Evolutionary conservation across 2,329 filamentous ascomycete species (phyloP).

Genomic region (Pyrenophora teres): DNA sequence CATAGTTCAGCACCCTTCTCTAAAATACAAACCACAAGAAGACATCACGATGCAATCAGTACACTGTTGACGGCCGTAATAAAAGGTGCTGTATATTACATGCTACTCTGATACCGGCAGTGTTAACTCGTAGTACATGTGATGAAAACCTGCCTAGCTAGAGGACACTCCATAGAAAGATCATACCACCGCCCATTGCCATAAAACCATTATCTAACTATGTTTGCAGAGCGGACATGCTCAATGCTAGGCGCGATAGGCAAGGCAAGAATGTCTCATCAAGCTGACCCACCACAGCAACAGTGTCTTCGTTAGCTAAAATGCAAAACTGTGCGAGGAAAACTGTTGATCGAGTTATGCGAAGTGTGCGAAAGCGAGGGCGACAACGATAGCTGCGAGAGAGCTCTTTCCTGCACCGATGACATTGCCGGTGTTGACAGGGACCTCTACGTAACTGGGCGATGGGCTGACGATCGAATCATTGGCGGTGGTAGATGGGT

Average conservation of each 20-base stretch:
- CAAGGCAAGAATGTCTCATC: slow-evolving; percentile 24
- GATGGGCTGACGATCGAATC: slow-evolving; percentile 28
- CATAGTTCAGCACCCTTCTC: neutral
- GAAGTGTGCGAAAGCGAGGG: slow-evolving; percentile 35
- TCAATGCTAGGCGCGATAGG: slow-evolving; percentile 25
- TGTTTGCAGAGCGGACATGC: slow-evolving; percentile 18
- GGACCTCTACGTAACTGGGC: slow-evolving; percentile 31
- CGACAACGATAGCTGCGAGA: slow-evolving; percentile 32
- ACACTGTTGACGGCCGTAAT: slow-evolving; percentile 17
- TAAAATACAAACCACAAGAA: neutral
- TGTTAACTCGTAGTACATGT: slow-evolving; percentile 39
- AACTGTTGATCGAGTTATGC: slow-evolving; percentile 18
- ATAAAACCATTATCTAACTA: slow-evolving; percentile 24
- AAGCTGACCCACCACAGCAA: slow-evolving; percentile 18
- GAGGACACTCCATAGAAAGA: slow-evolving; percentile 30
- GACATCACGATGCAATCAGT: slow-evolving; percentile 4
- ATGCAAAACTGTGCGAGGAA: slow-evolving; percentile 9
- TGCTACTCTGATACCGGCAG: slow-evolving; percentile 29
- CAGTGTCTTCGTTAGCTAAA: slow-evolving; percentile 12
- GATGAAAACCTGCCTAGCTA: slow-evolving; percentile 32
- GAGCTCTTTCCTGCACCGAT: slow-evolving; percentile 31
- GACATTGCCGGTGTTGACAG: slow-evolving; percentile 30
- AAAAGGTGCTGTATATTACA: slow-evolving; percentile 32
- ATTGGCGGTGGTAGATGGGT: slow-evolving; percentile 27
- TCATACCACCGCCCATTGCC: slow-evolving; percentile 17